Base-by-base conservation (phyloP, 2,329 filamentous ascomycete species). In the Monosporascus cannonballus region DNA sequence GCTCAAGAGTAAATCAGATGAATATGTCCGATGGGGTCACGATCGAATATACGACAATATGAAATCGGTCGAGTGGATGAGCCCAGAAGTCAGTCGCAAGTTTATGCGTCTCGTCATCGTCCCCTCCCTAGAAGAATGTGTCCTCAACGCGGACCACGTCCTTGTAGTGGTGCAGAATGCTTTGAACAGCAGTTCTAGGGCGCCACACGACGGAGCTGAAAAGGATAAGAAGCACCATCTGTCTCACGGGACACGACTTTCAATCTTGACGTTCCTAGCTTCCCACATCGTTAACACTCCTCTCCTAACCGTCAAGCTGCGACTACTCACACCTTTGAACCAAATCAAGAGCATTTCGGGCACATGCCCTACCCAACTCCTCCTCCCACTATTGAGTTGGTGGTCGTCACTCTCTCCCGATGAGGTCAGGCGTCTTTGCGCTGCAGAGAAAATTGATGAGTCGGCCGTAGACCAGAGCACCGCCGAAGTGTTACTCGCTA, bases 101-200 rank as follows among this genome's bases (percentile, higher is more conserved):
- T 70, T 95, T 20, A 64, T 94, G 1, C 77, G 82, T 20, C 76
- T 81, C 20, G 76, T 87, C 38, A 71, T 96, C n/a, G 68, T 90
- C 20, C 89, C 89, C 0, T 81, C 80, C 2, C 72, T 96, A 9
- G 92, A 96, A 69, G 94, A 96, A 69, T 95, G 87, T 63, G 78
- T 93, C 3, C 81, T 96, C 59, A 91, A 97, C 64, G 74, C 83
- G 4, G 81, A 79, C 27, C 85, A 94, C 55, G 77, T 96, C 45
- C 73, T 79, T 25, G 80, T 81, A 20, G 78, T 85, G 2, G 67
- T 96, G 5, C 77, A 81, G 54, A 77, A 75, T 34, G 71, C 78
- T 0, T 67, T 94, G 11, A 83, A 85, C 59, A 80, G 81, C 50
- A 52, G 64, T 46, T 59, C 67, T 38, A 57, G 59, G 47, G 56